Conservation (phyloP, 192 early-diverging fungal species). For the Coemansia sp. region DNA sequence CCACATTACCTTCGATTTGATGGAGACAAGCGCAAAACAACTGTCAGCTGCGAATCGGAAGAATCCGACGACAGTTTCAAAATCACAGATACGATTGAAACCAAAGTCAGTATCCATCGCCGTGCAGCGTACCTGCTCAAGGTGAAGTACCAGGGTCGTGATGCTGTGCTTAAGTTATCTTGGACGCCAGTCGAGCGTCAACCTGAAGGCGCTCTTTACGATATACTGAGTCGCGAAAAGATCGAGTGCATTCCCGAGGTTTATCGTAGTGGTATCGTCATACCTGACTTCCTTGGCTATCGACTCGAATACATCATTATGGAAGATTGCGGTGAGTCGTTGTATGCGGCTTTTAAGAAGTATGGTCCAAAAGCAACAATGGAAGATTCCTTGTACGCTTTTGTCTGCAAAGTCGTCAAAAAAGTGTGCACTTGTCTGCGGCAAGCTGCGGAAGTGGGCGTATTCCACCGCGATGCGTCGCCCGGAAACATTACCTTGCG, state of each 20-base stretch:
- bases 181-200: not conserved
- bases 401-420: too few species aligned
- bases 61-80: not conserved
- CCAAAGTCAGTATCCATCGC: not conserved
- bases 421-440: not conserved
- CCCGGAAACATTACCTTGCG: not conserved
- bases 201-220: conserved; percentile 5
- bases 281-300: not conserved
- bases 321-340: conserved; percentile 6
- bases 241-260: not conserved
- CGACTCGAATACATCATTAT: conserved; percentile 4
- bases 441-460: not conserved
- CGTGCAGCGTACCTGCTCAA: not conserved
- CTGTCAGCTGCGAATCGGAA: not conserved
- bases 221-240: not conserved
- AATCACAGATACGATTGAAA: not conserved
- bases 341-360: too few species aligned
- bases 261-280: not conserved
- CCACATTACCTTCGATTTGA: not conserved
- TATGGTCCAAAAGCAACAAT: too few species aligned
- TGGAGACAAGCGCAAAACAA: not conserved
- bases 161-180: conserved; percentile 3
- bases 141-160: not conserved
- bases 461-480: not conserved
- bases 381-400: not conserved